Evolutionary conservation across 2,329 filamentous ascomycete genomes (phyloP), one percentile per base, ranked within the genome.

Genomic region (Cladosporium sp.): DNA sequence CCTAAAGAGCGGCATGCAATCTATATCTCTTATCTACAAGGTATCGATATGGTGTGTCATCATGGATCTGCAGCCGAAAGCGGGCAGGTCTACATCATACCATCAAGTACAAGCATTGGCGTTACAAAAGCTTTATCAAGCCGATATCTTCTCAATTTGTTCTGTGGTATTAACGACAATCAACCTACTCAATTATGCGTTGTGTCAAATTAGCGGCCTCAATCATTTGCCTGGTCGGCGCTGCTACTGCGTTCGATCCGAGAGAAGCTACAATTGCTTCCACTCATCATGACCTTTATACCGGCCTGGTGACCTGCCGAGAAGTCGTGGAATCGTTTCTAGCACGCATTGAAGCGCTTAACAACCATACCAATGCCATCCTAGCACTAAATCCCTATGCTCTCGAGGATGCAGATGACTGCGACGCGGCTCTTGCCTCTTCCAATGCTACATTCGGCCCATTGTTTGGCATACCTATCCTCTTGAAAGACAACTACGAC

Each of bases 401-500:
- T 5, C 64, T 84, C 7, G 50, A 59, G 2, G 72, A 74, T 6
- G 85, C 85, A 4, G 78, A 82, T 57, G 66, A 72, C 1, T 69
- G 84, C 25, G 84, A 87, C 65, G 61, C 64, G 11, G 66, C 68
- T 12, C 69, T 84, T 7, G 70, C 75, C 2, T 67, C 74, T 2
- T 78, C 79, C 3, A 83, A 84, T 66, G 72, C 74, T 22, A 79
- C 78, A 0, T 61, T 62, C 28, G 80, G 78, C 0, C 67, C 77
- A 0, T 73, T 88, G 1, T 84, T 87, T 68, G 85, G 85, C 66
- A 75, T 88, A 17, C 85, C 85, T 0, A 70, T 86, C 12, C 66
- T 88, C 4, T 71, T 88, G 5, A 88, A 88, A 68, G 85, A 88
- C 70, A 88, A 87, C 66, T 86, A 80, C 66, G 80, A 85, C 58